Evolutionary conservation across 2,329 filamentous ascomycete species (phyloP).

Genomic region (Colletotrichum lini): DNA sequence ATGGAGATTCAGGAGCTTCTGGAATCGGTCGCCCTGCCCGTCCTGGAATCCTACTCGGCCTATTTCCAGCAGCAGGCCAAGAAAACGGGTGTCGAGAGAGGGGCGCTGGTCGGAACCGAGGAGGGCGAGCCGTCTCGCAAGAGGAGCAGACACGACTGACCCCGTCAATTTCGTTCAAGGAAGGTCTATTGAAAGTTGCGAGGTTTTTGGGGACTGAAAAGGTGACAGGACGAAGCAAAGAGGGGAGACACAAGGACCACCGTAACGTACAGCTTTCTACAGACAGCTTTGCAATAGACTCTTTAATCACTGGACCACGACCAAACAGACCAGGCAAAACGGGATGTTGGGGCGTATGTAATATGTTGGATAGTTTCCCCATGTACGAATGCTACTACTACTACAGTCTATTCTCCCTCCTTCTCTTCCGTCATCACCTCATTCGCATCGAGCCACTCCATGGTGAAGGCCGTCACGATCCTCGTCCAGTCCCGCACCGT

Average conservation of each 20-base stretch:
- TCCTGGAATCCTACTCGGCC: background rate
- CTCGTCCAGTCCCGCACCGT: constrained; percentile 84
- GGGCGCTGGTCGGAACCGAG: background rate
- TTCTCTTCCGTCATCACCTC: constrained; percentile 50
- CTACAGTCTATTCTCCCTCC: constrained; percentile 4
- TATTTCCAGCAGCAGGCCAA: constrained; percentile 17
- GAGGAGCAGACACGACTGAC: background rate
- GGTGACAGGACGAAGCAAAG: too few relatives aligned
- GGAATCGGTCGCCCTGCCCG: background rate
- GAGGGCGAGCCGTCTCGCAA: background rate
- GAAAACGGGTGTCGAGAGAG: constrained; percentile 11
- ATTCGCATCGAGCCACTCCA: constrained; percentile 84
- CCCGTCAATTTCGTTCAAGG: too few relatives aligned
- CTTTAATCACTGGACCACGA: too few relatives aligned
- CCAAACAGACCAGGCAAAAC: too few relatives aligned
- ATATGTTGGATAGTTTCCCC: too few relatives aligned
- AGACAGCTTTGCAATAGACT: too few relatives aligned
- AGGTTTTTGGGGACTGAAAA: too few relatives aligned
- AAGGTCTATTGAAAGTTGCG: too few relatives aligned
- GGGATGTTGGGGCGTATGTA: too few relatives aligned
- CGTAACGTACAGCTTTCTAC: too few relatives aligned
- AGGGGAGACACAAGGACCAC: too few relatives aligned
- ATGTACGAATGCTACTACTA: background rate
- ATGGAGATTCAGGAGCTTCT: background rate
- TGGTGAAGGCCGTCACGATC: constrained; percentile 79